These are phyloP conservation scores for Arctium minus DNA, from an alignment of 129 eudicot species.

Conservation along the genomic window DNA sequence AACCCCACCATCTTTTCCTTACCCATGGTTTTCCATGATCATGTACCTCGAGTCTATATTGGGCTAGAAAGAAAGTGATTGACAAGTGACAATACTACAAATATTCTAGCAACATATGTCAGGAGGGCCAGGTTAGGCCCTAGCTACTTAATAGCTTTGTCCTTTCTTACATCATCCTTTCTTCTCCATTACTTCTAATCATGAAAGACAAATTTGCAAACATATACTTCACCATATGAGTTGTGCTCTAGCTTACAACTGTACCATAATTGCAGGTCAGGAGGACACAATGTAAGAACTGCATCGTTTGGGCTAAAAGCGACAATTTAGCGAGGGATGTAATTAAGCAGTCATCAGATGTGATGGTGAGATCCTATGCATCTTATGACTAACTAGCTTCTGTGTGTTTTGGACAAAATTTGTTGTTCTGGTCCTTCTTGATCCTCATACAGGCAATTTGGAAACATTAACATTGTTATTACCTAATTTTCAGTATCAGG, in stretches of 20 bases:
- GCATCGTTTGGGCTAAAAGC: conserved; percentile 93
- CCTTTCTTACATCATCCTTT: neutral
- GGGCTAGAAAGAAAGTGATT: neutral
- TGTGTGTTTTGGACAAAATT: neutral
- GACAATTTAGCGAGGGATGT: conserved; percentile 78
- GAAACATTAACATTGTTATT: neutral
- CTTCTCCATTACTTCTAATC: neutral
- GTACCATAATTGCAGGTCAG: conserved; percentile 54
- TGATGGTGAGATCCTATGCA: conserved; percentile 37
- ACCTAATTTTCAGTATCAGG: neutral
- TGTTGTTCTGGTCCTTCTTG: neutral
- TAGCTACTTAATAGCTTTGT: neutral
- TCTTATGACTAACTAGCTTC: neutral
- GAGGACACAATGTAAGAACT: conserved; percentile 69
- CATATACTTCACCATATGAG: neutral
- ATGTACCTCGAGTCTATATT: neutral
- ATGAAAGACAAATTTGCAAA: neutral
- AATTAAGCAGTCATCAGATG: conserved; percentile 56
- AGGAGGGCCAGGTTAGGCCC: neutral
- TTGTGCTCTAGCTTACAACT: conserved; percentile 3
- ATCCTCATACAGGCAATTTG: neutral
- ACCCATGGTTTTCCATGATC: neutral
- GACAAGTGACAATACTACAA: no score
- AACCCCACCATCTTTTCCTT: neutral
- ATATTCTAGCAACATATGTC: neutral